Evolutionary conservation across 1,284 basidiomycete genomes (phyloP), one percentile per base, ranked within the genome.

Genomic region (Papiliotrema fonsecae): DNA sequence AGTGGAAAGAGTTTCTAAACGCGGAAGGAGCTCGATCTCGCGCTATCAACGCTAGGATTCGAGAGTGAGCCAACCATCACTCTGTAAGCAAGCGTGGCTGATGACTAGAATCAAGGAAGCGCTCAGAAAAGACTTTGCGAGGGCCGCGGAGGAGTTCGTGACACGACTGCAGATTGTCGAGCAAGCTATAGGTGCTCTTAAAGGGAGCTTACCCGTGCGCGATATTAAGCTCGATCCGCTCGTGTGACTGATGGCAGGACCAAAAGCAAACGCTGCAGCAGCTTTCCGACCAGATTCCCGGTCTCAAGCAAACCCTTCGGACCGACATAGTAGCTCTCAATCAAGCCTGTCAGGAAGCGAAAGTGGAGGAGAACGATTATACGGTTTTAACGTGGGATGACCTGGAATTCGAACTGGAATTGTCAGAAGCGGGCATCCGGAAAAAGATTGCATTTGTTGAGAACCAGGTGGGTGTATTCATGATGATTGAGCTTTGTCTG

Each of bases 311-410:
- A 0, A 42, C 46, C 2, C 59, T 74, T 1, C 46, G 47, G 3
- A 49, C 54, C 10, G 60, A 70, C n/a, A 65, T 71, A 24, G 43
- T 47, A 10, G 57, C 56, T 2, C 50, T 67, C 1, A 88, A 94
- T 61, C 77, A 79, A 9, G 86, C 86, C 49, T 97, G 93, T 67
- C 75, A 76, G 4, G 83, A 84, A n/a, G 93, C 92, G 18, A 97
- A 93, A 60, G 86, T 97, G 3, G 94, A 97, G 65, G 94, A 97
- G 72, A 97, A 97, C 69, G 93, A 97, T 69, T 89, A 96, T 65
- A 97, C 93, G 0, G 82, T 94, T 14, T 87, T 93, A 64, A 92
- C 88, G 1, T 82, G 81, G 57, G 88, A 92, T 67, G 94, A 97
- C 70, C 79, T 97, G 21, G 82, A 84, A 51, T 96, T 92, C 60